Evolutionary conservation across 306 rosid species (phyloP).

Genomic region (Vigna unguiculata): DNA sequence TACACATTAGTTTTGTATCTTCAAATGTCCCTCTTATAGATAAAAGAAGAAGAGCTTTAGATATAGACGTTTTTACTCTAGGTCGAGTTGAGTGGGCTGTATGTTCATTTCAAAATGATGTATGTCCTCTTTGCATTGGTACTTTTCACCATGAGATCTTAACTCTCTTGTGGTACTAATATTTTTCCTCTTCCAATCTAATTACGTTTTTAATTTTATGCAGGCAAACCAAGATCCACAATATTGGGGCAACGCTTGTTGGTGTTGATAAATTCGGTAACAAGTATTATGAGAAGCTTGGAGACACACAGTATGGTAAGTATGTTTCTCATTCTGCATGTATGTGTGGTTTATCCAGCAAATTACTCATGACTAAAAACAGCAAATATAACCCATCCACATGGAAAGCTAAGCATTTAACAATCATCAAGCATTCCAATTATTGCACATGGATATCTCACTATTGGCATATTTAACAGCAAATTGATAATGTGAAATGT

Average conservation of each 20-base stretch:
- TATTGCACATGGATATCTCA: constrained; percentile 19
- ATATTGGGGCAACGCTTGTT: constrained; percentile 85
- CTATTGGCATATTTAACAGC: constrained; percentile 11
- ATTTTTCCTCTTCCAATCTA: constrained; percentile 29
- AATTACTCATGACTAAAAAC: constrained; percentile 5
- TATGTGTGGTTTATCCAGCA: constrained; percentile 17
- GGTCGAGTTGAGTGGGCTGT: constrained; percentile 8
- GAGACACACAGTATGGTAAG: constrained; percentile 73
- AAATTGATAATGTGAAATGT: constrained; percentile 19
- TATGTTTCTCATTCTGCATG: constrained; percentile 22
- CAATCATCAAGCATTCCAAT: constrained; percentile 14
- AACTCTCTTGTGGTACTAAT: background rate
- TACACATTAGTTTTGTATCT: background rate
- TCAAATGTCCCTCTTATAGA: background rate
- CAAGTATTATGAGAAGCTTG: constrained; percentile 83
- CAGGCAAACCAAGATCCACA: constrained; percentile 99
- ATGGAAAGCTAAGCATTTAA: constrained; percentile 2
- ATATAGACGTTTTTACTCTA: background rate
- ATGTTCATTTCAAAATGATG: background rate
- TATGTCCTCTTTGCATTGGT: background rate
- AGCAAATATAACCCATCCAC: constrained; percentile 17
- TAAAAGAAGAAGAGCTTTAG: constrained; percentile 20
- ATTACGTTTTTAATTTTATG: constrained; percentile 42
- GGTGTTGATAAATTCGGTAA: constrained; percentile 95
- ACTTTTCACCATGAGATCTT: constrained; percentile 25